Evolutionary conservation across 2,329 filamentous ascomycete genomes (phyloP), one percentile per base, ranked within the genome.

Genomic region (Epichloe sp.): DNA sequence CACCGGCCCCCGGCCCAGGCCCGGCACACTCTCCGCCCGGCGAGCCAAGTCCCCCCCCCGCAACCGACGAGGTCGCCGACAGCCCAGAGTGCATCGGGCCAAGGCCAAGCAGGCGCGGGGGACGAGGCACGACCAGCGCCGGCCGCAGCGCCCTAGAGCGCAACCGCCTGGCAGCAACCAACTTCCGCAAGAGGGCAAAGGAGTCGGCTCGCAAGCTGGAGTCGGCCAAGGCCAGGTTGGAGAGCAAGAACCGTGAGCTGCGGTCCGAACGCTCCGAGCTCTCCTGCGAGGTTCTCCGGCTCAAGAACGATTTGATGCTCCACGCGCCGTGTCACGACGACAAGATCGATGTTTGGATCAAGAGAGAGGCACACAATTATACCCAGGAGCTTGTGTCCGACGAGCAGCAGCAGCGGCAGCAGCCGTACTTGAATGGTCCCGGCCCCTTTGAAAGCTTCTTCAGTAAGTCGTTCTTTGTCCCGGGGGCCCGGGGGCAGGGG

Each of bases 91-190:
- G 19, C 21, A 6, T 6, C 8, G 17, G 14, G 21, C 17, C 10
- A 11, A 12, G n/a, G 23, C 23, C 45, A 11, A 12, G n/a, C 3
- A 47, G 34, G 23, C 46, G 37, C 5, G 21, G 34, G 3, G 17
- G 21, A 19, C n/a, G 34, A 34, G 8, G 36, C 21, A 34, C 14
- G 7, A 15, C 41, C 12, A 11, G 12, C 21, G n/a, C 44, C 14
- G 15, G 50, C 38, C 12, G 6, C 35, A 31, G 31, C 8, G 23
- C 35, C 5, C 51, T 47, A 2, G 51, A 52, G 26, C 47, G 51
- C 17, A 52, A 47, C 31, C 51, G 51, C n/a, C n/a, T 42, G 5
- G 47, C 51, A 6, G 51, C 51, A 4, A 47, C 36, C 23, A 47
- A 47, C 14, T 52, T 47, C 23, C 51, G 51, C 8, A 52, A 47